Evolutionary conservation across 768 basidiomycete genomes (phyloP).

Genomic region (Suillus cothurnatus): DNA sequence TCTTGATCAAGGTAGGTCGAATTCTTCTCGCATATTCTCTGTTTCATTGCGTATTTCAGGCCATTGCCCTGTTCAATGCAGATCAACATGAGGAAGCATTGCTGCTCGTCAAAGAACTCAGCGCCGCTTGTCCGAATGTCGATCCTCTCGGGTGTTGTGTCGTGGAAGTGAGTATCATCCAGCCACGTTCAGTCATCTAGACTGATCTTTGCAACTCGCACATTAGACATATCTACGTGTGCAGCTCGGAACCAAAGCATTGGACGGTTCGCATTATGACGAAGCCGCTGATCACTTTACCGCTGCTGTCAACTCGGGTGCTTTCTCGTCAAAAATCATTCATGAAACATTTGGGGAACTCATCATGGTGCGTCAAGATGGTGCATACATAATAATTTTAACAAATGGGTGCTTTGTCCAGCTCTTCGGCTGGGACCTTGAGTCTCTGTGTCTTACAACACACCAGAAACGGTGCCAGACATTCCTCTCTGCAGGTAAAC

Average conservation of each 20-base stretch:
- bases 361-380: background rate
- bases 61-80: background rate
- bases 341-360: background rate
- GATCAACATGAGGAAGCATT: background rate
- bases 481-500: background rate
- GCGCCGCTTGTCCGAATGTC: background rate
- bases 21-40: background rate
- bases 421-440: background rate
- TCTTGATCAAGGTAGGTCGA: background rate
- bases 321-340: background rate
- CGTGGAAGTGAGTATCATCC: background rate
- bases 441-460: background rate
- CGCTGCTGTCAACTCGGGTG: background rate
- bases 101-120: background rate
- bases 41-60: background rate
- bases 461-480: background rate
- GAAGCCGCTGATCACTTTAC: background rate
- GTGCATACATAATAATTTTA: background rate
- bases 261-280: background rate
- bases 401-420: background rate
- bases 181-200: background rate
- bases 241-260: background rate
- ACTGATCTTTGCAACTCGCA: background rate
- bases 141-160: background rate
- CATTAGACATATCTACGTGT: background rate